Evolutionary conservation across 2,329 filamentous ascomycete genomes (phyloP), one percentile per base, ranked within the genome.

Genomic region (Aaosphaeria arxii): DNA sequence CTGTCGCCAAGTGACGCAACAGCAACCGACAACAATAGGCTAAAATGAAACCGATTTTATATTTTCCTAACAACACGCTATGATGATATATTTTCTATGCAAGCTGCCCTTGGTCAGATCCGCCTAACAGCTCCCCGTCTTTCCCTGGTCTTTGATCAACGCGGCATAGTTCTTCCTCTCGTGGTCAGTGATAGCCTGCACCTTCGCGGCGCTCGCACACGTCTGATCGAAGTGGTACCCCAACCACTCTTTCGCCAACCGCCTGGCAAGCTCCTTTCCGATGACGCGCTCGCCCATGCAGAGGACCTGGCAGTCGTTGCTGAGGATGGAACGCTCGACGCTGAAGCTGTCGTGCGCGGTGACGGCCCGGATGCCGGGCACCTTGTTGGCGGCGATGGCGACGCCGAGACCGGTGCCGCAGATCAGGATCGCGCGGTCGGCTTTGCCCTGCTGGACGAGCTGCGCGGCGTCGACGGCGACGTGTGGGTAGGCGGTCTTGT

Each of bases 331-430:
- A 43, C 89, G 76, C 78, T 95, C 89, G 5, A 95, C 88, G 47
- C 81, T 86, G 76, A 91, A 95, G 56, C 84, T 86, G 67, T 95
- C 90, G 69, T 95, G 90, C 1, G 90, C 90, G 5, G 89, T 95
- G 13, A 95, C 90, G n/a, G 90, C 90, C 28, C 89, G 78, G 52
- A 95, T 83, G 5, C 89, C 89, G 48, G 84, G 86, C 55, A 95
- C 84, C 71, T 95, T 95, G 78, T 95, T 95, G 56, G 90, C 90
- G n/a, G 83, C 76, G 66, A 95, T 95, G 59, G 90, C 89, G 6
- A 95, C 90, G 17, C 90, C 90, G 6, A 95, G 80, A 0, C 90
- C 90, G 0, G 90, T 95, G 2, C 90, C 89, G 73, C 89, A 95
- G 74, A 95, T 89, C 39, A 91, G 74, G 35, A 95, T 77, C 0